Evolutionary conservation across 164 flowering plant species (phyloP), one percentile per base, ranked within the genome.

Genomic region (Aristolochia fimbriata): DNA sequence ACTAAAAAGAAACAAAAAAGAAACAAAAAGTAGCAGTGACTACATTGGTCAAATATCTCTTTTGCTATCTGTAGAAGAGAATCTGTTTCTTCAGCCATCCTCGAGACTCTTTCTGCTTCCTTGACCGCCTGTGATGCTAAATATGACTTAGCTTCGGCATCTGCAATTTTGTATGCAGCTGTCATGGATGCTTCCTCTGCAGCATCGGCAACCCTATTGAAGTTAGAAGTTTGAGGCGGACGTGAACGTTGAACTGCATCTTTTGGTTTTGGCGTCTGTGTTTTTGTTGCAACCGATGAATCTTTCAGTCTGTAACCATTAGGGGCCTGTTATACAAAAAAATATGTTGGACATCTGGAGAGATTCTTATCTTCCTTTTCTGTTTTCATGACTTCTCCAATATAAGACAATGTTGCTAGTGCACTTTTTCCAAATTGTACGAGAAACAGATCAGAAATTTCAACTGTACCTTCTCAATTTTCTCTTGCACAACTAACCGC

Each of bases 91-190:
- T 85, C 95, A 2, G 83, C 83, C 86, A 91, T 71, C 70, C 67
- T 77, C 22, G 77, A 52, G 8, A 85, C 70, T 60, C 85, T 79
- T 60, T 86, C 95, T 15, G 82, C 76, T 65, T 91, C 89, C 70
- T 78, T 82, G 17, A 81, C 83, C n/a, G 98, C 81, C 67, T 81
- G 87, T 47, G 86, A 78, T 49, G 96, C 95, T 56, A 87, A 63
- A 67, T 64, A 81, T 7, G 88, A 70, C 69, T 80, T 85, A 71
- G 77, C 79, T 65, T 91, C 96, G 12, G 94, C 95, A 22, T 83
- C 95, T 33, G 91, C 88, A 60, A 91, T 60, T 70, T 63, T 80
- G 67, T 78, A 81, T 7, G 95, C 92, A 43, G 89, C 87, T 60
- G 79, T 58, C 3, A 49, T 45, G 22, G 85, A 67, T 20, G 90